Percentiles rank a stretch among this genome's conserved stretches.
phyloP scores from a whole-genome alignment of 805 yeast species.

The Saccharomycopsis fermentans region DNA sequence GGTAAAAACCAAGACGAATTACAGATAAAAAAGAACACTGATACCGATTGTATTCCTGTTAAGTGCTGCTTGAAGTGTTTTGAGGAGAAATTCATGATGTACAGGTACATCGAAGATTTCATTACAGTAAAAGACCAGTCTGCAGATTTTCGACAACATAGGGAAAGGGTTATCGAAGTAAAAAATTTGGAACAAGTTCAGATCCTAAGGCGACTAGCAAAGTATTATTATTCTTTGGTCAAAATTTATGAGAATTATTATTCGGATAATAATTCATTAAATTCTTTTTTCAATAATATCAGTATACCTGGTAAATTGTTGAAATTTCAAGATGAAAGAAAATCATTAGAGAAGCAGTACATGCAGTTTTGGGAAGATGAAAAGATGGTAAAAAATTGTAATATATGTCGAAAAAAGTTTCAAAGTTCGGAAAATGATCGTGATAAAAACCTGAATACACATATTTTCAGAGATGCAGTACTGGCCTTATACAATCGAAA shows the following conservation, averaged over 20 bases:
- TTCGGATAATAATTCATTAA: slow-evolving; percentile 20
- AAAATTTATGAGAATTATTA: slow-evolving; percentile 22
- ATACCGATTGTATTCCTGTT: neutral
- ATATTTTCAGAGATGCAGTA: neutral
- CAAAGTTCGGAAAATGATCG: slow-evolving; percentile 9
- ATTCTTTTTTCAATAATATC: neutral
- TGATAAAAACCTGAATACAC: neutral
- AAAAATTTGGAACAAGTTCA: slow-evolving; percentile 43
- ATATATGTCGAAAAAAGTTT: slow-evolving; percentile 52
- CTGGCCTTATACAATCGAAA: slow-evolving; percentile 44
- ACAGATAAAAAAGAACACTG: neutral
- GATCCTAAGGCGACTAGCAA: slow-evolving; percentile 50
- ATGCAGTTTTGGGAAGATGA: slow-evolving; percentile 63
- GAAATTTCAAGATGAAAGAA: slow-evolving; percentile 24
- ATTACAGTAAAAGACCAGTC: neutral
- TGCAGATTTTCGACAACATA: slow-evolving; percentile 27
- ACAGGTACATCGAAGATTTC: neutral
- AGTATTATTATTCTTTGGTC: slow-evolving; percentile 28
- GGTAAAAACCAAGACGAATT: neutral
- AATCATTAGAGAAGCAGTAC: slow-evolving; percentile 19
- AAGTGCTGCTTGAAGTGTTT: neutral
- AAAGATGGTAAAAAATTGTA: slow-evolving; percentile 39
- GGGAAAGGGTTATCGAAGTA: slow-evolving; percentile 39
- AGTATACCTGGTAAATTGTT: slow-evolving; percentile 13
- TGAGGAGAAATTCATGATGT: neutral